These are phyloP conservation scores for Kluyveromyces nonfermentans DNA, from an alignment of 805 yeast genomes.

Conservation along the genomic window DNA sequence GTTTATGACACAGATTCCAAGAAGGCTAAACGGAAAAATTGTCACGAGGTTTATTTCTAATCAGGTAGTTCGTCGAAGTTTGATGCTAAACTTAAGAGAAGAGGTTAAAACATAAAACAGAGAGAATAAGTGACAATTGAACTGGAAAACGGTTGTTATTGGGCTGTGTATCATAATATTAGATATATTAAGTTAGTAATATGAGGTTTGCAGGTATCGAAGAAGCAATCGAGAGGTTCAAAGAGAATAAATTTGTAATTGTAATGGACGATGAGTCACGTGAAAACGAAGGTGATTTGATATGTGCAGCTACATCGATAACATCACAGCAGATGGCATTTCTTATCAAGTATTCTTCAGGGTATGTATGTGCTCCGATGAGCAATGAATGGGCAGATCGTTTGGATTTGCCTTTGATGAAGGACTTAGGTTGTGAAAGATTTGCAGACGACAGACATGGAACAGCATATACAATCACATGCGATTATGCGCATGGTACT, in stretches of 20 bases:
- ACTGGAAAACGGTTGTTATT: too few relatives aligned
- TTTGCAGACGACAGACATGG: conserved; percentile 74
- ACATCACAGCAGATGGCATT: conserved; percentile 91
- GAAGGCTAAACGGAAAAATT: neutral
- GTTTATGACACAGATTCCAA: too few relatives aligned
- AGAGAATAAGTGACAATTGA: too few relatives aligned
- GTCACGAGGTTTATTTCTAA: neutral
- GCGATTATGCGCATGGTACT: conserved; percentile 78
- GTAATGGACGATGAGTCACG: conserved; percentile 97
- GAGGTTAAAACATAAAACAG: too few relatives aligned
- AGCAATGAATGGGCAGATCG: conserved; percentile 68
- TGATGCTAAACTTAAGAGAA: too few relatives aligned
- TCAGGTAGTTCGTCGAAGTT: neutral
- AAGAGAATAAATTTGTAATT: conserved; percentile 51
- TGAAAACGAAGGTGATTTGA: conserved; percentile 96
- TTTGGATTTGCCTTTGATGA: conserved; percentile 73
- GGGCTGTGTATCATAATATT: too few relatives aligned
- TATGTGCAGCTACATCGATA: conserved; percentile 77
- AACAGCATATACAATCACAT: conserved; percentile 92
- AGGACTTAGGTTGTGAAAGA: conserved; percentile 22
- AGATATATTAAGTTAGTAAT: too few relatives aligned
- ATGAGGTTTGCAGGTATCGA: conserved; percentile 19
- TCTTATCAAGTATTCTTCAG: conserved; percentile 76
- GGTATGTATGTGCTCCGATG: conserved; percentile 90
- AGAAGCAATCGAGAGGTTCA: conserved; percentile 25